Conservation (phyloP, 1,284 basidiomycete species). For the Microbotryum lychnidis-dioicae region DNA sequence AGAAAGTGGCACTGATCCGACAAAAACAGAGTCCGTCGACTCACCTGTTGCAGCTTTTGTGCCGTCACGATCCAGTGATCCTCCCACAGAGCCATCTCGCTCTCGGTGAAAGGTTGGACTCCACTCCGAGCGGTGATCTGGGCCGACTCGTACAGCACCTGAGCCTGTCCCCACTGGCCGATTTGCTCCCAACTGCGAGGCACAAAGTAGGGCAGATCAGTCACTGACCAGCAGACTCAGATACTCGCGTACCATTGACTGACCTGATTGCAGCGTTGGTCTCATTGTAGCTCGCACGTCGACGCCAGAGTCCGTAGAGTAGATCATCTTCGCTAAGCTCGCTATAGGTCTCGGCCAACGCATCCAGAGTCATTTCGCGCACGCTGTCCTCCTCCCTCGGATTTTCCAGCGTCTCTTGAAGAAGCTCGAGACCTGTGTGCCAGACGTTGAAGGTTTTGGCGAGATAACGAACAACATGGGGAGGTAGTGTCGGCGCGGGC, state of each 20-base stretch:
- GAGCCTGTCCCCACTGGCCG: constrained; percentile 93
- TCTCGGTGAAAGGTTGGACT: constrained; percentile 78
- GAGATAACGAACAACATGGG: constrained; percentile 91
- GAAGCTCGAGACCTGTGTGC: constrained; percentile 82
- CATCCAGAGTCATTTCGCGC: constrained; percentile 79
- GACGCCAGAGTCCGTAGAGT: constrained; percentile 94
- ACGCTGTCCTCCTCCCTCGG: constrained; percentile 63
- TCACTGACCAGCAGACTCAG: constrained; percentile 48
- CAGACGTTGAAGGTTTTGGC: constrained; percentile 94
- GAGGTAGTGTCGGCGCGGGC: constrained; percentile 80
- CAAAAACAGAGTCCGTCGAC: not conserved
- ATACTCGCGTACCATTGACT: not conserved
- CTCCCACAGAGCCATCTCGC: constrained; percentile 97
- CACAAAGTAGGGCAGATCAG: not conserved
- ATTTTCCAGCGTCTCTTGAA: constrained; percentile 65
- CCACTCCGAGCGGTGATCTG: constrained; percentile 79
- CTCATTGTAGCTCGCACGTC: constrained; percentile 77
- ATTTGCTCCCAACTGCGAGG: constrained; percentile 64
- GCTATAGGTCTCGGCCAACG: constrained; percentile 89
- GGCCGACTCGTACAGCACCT: constrained; percentile 75
- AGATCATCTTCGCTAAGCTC: constrained; percentile 94
- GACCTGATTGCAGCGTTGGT: constrained; percentile 72
- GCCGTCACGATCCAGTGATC: constrained; percentile 98
- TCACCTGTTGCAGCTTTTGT: constrained; percentile 75
- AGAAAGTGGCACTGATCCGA: too few relatives aligned